Conservation (phyloP, 2,329 filamentous ascomycete species). For the Aspergillus aculeatinus region DNA sequence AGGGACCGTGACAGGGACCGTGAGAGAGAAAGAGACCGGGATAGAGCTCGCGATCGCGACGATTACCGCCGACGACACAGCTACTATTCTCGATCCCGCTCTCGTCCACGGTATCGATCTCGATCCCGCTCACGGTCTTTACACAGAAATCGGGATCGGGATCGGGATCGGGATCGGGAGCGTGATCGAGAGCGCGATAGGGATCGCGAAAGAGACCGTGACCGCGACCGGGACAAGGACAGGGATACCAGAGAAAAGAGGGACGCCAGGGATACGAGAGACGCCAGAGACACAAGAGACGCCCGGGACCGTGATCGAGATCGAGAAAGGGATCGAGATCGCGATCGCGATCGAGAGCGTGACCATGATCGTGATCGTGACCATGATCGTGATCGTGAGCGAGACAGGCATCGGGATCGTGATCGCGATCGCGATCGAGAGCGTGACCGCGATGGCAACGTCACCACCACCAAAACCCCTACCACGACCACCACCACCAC, state of each 20-base stretch:
- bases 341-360: slow-evolving; percentile 12
- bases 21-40: slow-evolving; percentile 17
- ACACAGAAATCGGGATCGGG: slow-evolving; percentile 14
- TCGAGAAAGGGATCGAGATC: slow-evolving; percentile 12
- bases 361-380: slow-evolving; percentile 12
- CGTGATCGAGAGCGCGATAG: slow-evolving; percentile 12
- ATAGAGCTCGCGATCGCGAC: slow-evolving; percentile 15
- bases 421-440: slow-evolving; percentile 1
- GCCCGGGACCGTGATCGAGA: slow-evolving; percentile 11
- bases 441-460: not conserved
- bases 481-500: not conserved
- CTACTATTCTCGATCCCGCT: slow-evolving; percentile 26
- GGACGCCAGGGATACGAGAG: not conserved
- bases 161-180: slow-evolving; percentile 3
- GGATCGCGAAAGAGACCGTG: slow-evolving; percentile 11
- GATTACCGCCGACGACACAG: slow-evolving; percentile 28
- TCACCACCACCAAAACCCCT: not conserved
- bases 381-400: slow-evolving; percentile 11
- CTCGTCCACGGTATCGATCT: slow-evolving; percentile 13
- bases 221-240: slow-evolving; percentile 16
- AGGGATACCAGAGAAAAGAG: slow-evolving; percentile 3
- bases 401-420: slow-evolving; percentile 11
- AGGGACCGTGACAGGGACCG: slow-evolving; percentile 7
- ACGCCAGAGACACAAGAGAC: not conserved
- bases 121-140: slow-evolving; percentile 14